Evolutionary conservation across 2,329 filamentous ascomycete species (phyloP).

Genomic region (Colletotrichum somersetense): DNA sequence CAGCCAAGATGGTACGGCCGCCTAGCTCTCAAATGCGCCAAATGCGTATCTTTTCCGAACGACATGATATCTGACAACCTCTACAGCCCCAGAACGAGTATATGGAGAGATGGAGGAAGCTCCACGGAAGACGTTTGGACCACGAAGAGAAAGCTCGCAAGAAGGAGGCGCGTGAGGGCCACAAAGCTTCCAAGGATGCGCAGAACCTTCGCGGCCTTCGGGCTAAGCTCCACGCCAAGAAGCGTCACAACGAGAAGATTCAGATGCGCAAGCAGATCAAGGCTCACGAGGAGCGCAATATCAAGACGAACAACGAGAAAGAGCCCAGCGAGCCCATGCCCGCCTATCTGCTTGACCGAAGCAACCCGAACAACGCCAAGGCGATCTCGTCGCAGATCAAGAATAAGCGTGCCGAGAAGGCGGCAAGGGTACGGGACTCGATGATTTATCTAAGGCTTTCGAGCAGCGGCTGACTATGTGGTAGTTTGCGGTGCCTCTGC

Average conservation of each 20-base stretch:
- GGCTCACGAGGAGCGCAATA: conserved; percentile 94
- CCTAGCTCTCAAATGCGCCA: not conserved
- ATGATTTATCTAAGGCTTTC: not conserved
- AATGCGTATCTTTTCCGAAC: not conserved
- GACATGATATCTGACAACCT: not conserved
- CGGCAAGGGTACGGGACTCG: conserved; percentile 49
- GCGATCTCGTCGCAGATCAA: conserved; percentile 89
- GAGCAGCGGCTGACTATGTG: not conserved
- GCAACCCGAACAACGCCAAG: conserved; percentile 69
- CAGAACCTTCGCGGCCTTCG: conserved; percentile 93
- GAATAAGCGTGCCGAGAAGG: conserved; percentile 53
- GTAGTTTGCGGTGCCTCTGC: conserved; percentile 88
- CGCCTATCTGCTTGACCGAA: conserved; percentile 93
- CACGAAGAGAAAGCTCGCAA: conserved; percentile 93
- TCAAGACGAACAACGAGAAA: conserved; percentile 88
- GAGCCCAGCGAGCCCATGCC: conserved; percentile 86
- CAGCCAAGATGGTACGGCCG: conserved; percentile 33
- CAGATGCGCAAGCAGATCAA: conserved; percentile 97
- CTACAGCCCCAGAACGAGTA: conserved; percentile 80
- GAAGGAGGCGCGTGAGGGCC: conserved; percentile 86
- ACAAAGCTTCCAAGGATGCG: conserved; percentile 89
- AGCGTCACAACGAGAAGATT: conserved; percentile 97
- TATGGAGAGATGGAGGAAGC: conserved; percentile 67
- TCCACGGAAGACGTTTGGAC: conserved; percentile 71
- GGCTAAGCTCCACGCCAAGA: conserved; percentile 94